phyloP scores from a whole-genome alignment of 805 yeast species.

The Torulaspora quercuum region DNA sequence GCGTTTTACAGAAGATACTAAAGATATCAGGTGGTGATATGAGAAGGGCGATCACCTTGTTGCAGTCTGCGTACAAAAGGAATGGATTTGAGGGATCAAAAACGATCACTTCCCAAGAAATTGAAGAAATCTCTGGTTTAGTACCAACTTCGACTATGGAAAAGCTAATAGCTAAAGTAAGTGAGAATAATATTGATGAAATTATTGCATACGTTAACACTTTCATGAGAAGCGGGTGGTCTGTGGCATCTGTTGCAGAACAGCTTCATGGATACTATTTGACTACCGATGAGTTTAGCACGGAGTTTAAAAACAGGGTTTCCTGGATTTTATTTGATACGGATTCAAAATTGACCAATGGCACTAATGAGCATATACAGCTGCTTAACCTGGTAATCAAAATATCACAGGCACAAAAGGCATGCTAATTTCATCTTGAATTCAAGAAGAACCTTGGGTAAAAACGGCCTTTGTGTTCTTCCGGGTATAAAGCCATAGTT shows the following conservation, averaged over 20 bases:
- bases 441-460: too few species aligned
- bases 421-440: slow-evolving; percentile 5
- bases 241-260: slow-evolving; percentile 64
- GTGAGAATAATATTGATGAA: slow-evolving; percentile 32
- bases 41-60: slow-evolving; percentile 84
- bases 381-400: slow-evolving; percentile 60
- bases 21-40: slow-evolving; percentile 84
- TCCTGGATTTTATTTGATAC: slow-evolving; percentile 66
- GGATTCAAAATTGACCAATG: slow-evolving; percentile 72
- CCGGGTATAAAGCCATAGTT: too few species aligned
- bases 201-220: slow-evolving; percentile 47
- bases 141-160: slow-evolving; percentile 51
- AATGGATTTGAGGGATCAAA: slow-evolving; percentile 36
- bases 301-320: slow-evolving; percentile 59
- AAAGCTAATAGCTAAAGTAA: slow-evolving; percentile 41
- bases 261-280: slow-evolving; percentile 71
- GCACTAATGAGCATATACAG: slow-evolving; percentile 86
- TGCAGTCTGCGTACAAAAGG: slow-evolving; percentile 77
- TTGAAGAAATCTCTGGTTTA: slow-evolving; percentile 74
- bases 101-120: slow-evolving; percentile 43
- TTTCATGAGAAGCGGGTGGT: slow-evolving; percentile 68
- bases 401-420: slow-evolving; percentile 39
- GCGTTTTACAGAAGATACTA: slow-evolving; percentile 60
- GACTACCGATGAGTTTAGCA: slow-evolving; percentile 47
- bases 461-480: too few species aligned